Conservation (phyloP, 257 asterid species). For the Knoxia roxburghii region DNA sequence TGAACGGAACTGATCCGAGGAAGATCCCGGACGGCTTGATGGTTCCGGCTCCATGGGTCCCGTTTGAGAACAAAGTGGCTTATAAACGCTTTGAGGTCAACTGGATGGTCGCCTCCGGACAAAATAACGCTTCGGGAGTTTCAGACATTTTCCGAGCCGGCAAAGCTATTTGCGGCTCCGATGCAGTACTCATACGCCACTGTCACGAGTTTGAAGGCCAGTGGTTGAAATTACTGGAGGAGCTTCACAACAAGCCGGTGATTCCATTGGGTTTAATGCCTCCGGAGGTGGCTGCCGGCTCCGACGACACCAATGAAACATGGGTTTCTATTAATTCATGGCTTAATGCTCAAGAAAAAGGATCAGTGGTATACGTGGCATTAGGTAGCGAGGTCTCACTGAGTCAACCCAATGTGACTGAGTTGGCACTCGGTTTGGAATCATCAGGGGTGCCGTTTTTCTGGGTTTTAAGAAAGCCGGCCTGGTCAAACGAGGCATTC, state of each 20-base stretch:
- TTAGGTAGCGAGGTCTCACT: constrained; percentile 35
- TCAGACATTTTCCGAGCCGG: constrained; percentile 30
- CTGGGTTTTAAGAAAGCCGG: constrained; percentile 34
- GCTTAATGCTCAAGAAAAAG: constrained; percentile 22
- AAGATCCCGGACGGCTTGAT: constrained; percentile 21
- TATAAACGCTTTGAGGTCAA: constrained; percentile 19
- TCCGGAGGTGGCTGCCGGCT: not conserved
- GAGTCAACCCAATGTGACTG: constrained; percentile 22
- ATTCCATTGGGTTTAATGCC: constrained; percentile 40
- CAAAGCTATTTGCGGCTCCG: constrained; percentile 5
- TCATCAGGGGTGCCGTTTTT: constrained; percentile 32
- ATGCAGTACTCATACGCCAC: constrained; percentile 23
- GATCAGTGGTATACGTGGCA: constrained; percentile 31
- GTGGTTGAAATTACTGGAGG: constrained; percentile 27
- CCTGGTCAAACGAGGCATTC: not conserved
- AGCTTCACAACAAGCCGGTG: constrained; percentile 21
- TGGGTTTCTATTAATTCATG: constrained; percentile 29
- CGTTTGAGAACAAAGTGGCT: constrained; percentile 24
- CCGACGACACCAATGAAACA: constrained; percentile 6
- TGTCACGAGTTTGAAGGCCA: constrained; percentile 33
- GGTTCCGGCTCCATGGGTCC: constrained; percentile 29
- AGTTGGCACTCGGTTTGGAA: constrained; percentile 47
- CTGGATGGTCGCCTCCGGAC: constrained; percentile 9
- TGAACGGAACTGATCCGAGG: constrained; percentile 14
- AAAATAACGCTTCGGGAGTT: constrained; percentile 23